Evolutionary conservation across 257 asterid genomes (phyloP).

Genomic region (Solanum gandarillasii): DNA sequence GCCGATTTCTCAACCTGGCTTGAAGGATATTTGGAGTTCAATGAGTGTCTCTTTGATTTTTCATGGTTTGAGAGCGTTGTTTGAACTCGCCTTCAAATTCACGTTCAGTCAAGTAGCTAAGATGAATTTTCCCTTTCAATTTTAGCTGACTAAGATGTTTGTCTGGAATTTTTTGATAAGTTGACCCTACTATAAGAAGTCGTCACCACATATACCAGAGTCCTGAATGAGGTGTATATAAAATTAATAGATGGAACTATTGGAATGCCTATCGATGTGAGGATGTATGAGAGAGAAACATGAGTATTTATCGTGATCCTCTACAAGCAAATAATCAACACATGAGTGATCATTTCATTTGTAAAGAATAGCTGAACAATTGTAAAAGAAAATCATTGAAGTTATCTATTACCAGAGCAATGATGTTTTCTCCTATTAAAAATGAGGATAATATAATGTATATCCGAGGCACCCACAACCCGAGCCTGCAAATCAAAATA

Average conservation of each 20-base stretch:
- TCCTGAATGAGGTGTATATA: conserved; percentile 59
- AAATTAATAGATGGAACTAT: conserved; percentile 64
- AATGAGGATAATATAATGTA: conserved; percentile 69
- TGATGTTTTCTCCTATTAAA: conserved; percentile 82
- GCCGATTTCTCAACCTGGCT: not conserved
- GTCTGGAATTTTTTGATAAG: not conserved
- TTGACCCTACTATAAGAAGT: not conserved
- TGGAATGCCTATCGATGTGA: conserved; percentile 50
- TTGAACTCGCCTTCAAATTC: not conserved
- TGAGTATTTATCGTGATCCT: conserved; percentile 70
- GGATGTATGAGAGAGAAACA: conserved; percentile 48
- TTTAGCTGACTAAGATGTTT: not conserved
- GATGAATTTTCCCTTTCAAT: not conserved
- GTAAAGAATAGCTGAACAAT: not conserved
- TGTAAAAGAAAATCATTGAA: not conserved
- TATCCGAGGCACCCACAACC: conserved; percentile 72
- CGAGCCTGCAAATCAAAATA: conserved; percentile 51
- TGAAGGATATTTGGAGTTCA: not conserved
- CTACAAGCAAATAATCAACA: conserved; percentile 10
- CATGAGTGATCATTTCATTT: not conserved
- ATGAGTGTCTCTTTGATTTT: not conserved
- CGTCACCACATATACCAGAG: conserved; percentile 34
- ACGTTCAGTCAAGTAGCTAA: not conserved
- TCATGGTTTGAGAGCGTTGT: not conserved
- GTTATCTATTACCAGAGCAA: conserved; percentile 46